Evolutionary conservation across 495 filamentous ascomycete genomes (phyloP).

Genomic region (Astrothelium macrocarpum): DNA sequence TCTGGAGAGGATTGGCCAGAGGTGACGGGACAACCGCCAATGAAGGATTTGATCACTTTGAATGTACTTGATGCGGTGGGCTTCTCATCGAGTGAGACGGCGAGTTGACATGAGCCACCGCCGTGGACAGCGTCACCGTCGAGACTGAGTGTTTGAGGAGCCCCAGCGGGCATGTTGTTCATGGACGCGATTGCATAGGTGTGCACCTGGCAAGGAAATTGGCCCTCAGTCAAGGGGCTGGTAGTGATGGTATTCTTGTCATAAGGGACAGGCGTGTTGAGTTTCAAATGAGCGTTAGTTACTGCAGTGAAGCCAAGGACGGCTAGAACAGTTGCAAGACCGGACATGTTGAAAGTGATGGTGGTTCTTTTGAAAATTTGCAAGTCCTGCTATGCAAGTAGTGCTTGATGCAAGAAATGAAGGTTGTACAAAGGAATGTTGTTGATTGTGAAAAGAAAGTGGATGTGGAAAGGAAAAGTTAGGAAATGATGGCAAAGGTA

Average conservation of each 20-base stretch:
- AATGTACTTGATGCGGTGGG: slow-evolving; percentile 51
- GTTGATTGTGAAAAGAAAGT: background rate
- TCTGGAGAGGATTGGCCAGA: slow-evolving; percentile 31
- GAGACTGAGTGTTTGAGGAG: slow-evolving; percentile 44
- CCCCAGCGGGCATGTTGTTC: slow-evolving; percentile 46
- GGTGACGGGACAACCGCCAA: slow-evolving; percentile 64
- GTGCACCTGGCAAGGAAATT: slow-evolving; percentile 72
- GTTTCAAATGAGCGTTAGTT: slow-evolving; percentile 58
- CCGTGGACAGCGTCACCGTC: slow-evolving; percentile 60
- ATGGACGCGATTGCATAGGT: slow-evolving; percentile 34
- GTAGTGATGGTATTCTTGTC: slow-evolving; percentile 42
- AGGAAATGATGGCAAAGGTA: background rate
- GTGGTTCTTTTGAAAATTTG: background rate
- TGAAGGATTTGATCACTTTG: slow-evolving; percentile 73
- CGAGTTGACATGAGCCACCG: slow-evolving; percentile 79
- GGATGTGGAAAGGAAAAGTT: background rate
- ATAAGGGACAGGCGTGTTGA: slow-evolving; percentile 61
- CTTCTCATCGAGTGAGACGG: slow-evolving; percentile 59
- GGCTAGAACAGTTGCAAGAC: slow-evolving; percentile 13
- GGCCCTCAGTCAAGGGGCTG: slow-evolving; percentile 46
- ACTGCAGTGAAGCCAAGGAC: slow-evolving; percentile 35
- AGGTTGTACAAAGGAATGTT: background rate
- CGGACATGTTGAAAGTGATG: slow-evolving; percentile 6
- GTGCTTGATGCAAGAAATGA: background rate
- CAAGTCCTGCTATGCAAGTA: slow-evolving; percentile 2